These are phyloP conservation scores for Flaveria robusta DNA, from an alignment of 129 eudicot genomes.

Conservation along the genomic window DNA sequence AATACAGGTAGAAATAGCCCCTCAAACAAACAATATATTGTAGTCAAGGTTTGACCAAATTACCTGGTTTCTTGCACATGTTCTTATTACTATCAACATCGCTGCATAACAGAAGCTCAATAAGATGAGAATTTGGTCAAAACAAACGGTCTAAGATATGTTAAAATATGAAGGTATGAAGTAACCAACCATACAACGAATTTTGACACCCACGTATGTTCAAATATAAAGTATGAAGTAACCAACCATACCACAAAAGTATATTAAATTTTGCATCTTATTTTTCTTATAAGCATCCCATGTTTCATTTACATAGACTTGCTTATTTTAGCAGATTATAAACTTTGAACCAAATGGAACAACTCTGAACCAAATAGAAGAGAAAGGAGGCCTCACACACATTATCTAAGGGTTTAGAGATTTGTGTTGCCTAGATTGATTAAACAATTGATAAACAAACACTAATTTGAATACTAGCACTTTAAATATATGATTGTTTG, in stretches of 20 bases:
- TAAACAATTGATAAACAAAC: no score
- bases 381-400: no score
- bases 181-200: not conserved
- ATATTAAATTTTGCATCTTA: not conserved
- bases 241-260: not conserved
- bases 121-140: conserved; percentile 4
- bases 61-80: conserved; percentile 36
- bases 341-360: no score
- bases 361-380: no score
- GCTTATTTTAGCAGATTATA: no score
- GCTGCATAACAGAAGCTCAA: conserved; percentile 34
- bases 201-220: not conserved
- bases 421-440: no score
- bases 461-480: no score
- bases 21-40: not conserved
- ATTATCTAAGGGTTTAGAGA: no score
- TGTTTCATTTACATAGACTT: no score
- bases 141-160: not conserved
- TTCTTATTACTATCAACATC: conserved; percentile 27
- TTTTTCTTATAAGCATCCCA: no score
- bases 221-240: not conserved
- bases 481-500: no score
- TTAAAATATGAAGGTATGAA: no score
- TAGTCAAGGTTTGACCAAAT: conserved; percentile 13
- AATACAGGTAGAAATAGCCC: not conserved